Conservation (phyloP, 116 monocot genomes). For the Cymodocea nodosa region DNA sequence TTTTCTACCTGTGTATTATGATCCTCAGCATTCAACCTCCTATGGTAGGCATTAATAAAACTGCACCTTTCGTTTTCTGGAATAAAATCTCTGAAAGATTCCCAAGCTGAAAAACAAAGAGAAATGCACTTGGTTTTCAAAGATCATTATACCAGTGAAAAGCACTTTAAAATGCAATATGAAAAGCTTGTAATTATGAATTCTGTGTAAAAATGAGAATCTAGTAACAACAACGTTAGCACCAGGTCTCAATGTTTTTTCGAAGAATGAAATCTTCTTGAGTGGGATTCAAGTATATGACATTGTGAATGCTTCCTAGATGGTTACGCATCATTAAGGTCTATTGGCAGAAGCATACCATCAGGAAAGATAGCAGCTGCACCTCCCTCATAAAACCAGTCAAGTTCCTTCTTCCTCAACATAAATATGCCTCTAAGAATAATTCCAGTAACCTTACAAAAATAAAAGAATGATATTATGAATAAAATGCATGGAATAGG, state of each 20-base stretch:
- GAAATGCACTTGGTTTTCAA: background rate
- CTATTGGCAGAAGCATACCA: slow-evolving; percentile 34
- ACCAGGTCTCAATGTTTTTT: too few species aligned
- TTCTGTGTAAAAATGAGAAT: background rate
- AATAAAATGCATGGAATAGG: background rate
- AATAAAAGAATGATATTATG: background rate
- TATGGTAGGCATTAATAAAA: slow-evolving; percentile 76
- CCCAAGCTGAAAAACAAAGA: slow-evolving; percentile 38
- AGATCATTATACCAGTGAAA: background rate
- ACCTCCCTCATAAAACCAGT: slow-evolving; percentile 99
- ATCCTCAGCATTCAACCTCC: slow-evolving; percentile 69
- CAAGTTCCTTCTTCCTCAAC: slow-evolving; percentile 92
- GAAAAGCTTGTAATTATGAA: too few species aligned
- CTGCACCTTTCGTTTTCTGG: slow-evolving; percentile 72
- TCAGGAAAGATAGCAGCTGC: slow-evolving; percentile 94
- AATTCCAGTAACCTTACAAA: slow-evolving; percentile 82
- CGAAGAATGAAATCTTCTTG: too few species aligned
- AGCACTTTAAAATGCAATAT: background rate
- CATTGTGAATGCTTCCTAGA: too few species aligned
- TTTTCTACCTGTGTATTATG: slow-evolving; percentile 34
- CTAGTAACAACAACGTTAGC: too few species aligned
- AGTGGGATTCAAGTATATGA: too few species aligned
- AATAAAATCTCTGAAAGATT: slow-evolving; percentile 89
- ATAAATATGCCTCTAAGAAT: slow-evolving; percentile 96
- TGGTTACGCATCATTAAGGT: too few species aligned